phyloP scores from a whole-genome alignment of 345 rosid genomes.

The Streptanthus diversifolius region DNA sequence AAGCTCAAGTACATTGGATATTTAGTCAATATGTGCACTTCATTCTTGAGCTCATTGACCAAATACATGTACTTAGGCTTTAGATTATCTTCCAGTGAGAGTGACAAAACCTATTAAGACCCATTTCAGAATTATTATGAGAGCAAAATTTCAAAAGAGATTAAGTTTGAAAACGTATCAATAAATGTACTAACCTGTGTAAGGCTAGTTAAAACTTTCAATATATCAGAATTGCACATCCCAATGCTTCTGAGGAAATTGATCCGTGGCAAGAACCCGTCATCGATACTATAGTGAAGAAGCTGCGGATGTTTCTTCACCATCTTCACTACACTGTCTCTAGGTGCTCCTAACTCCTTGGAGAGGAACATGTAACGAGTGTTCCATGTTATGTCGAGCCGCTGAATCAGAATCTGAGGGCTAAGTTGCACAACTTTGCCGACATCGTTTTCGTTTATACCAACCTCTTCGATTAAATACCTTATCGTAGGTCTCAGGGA shows the following conservation, averaged over 20 bases:
- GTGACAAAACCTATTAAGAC: slow-evolving; percentile 68
- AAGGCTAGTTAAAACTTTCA: slow-evolving; percentile 94
- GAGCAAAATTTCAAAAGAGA: background rate
- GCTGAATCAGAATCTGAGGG: slow-evolving; percentile 93
- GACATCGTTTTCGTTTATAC: slow-evolving; percentile 64
- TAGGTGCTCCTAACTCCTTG: slow-evolving; percentile 86
- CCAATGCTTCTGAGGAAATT: slow-evolving; percentile 92
- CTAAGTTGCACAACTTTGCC: slow-evolving; percentile 93
- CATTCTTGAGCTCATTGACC: slow-evolving; percentile 75
- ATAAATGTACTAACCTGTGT: slow-evolving; percentile 64
- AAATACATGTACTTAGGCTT: slow-evolving; percentile 89
- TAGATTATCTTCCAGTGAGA: slow-evolving; percentile 86
- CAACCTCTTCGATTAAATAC: slow-evolving; percentile 95
- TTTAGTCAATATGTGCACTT: slow-evolving; percentile 74
- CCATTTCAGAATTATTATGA: background rate
- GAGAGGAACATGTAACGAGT: slow-evolving; percentile 85
- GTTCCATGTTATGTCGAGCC: slow-evolving; percentile 91
- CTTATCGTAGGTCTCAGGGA: slow-evolving; percentile 89
- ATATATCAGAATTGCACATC: slow-evolving; percentile 69
- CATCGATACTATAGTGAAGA: slow-evolving; percentile 91
- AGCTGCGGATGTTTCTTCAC: slow-evolving; percentile 92
- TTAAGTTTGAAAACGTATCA: background rate
- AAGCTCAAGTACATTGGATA: slow-evolving; percentile 87
- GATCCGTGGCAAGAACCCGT: slow-evolving; percentile 86
- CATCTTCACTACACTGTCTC: slow-evolving; percentile 86